Base-by-base conservation (phyloP, 2,329 filamentous ascomycete genomes). In the Trichoderma brevicompactum region DNA sequence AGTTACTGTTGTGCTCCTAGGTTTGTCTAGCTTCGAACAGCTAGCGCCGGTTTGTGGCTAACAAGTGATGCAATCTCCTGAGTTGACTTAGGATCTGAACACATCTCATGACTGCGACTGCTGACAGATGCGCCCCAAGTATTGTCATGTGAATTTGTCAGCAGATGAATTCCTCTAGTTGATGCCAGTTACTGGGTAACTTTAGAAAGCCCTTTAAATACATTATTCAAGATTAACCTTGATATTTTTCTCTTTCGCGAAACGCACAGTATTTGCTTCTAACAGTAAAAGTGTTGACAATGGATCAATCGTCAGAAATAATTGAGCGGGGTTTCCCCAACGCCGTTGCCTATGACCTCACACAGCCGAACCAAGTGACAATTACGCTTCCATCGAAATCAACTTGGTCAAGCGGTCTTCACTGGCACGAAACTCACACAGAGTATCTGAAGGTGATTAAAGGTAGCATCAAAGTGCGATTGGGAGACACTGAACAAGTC, bases 401-500 rank as follows among this genome's bases (percentile, higher is more conserved):
- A 1, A 73, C 72, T 3, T 85, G 82, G 82, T 78, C 79, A 8
- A 81, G 79, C 46, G 81, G 80, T 1, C 73, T 81, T 9, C 82
- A 85, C 69, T 84, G 81, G 78, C 82, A 85, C 67, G 77, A 79
- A 62, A 69, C 68, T 2, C 81, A 83, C 68, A 78, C 76, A 3
- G 82, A 84, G 68, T 81, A 79, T 68, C 73, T 85, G 8, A 77
- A 72, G 17, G 74, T 83, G 7, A 17, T 81, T 34, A 73, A 72
- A 44, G 81, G 80, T 12, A 72, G 72, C 7, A 75, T 80, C 2
- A 65, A 62, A 17, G 71, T 75, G 0, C 69, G 67, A 0, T 36
- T 77, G 0, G 70, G 71, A 6, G 46, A 66, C 7, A 55, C 62
- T 0, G 58, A 59, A 2, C 68, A 65, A 32, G 56, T 72, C 2